Conservation (phyloP, 1,139 yeast species). For the Yamadazyma dendronema region DNA sequence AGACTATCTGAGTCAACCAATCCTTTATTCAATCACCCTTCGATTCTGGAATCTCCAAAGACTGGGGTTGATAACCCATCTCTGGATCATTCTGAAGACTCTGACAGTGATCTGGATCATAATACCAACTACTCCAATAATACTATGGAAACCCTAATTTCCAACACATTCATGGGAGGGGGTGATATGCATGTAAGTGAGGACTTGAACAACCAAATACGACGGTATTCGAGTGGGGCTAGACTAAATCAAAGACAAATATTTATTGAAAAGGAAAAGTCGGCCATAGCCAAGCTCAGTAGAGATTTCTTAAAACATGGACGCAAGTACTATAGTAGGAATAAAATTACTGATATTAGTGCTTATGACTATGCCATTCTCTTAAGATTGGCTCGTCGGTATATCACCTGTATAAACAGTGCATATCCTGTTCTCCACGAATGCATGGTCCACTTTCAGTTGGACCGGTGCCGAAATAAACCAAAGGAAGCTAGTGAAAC, state of each 20-base stretch:
- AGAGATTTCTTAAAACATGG: slow-evolving; percentile 12
- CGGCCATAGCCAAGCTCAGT: slow-evolving; percentile 12
- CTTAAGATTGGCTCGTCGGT: slow-evolving; percentile 9
- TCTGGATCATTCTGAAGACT: slow-evolving; percentile 2
- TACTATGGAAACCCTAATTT: slow-evolving; percentile 9
- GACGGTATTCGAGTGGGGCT: slow-evolving; percentile 5
- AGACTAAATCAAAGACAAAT: slow-evolving; percentile 9
- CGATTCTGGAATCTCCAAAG: too few species aligned
- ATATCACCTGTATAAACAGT: slow-evolving; percentile 14
- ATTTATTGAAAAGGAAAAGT: slow-evolving; percentile 12
- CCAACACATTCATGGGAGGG: slow-evolving; percentile 8
- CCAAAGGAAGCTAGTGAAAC: slow-evolving; percentile 6
- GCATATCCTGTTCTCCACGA: slow-evolving; percentile 14
- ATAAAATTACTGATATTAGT: slow-evolving; percentile 10
- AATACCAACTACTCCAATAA: neutral
- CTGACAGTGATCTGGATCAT: slow-evolving; percentile 3
- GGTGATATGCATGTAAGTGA: slow-evolving; percentile 9
- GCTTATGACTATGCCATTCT: slow-evolving; percentile 12
- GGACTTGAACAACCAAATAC: slow-evolving; percentile 8
- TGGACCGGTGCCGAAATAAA: slow-evolving; percentile 8
- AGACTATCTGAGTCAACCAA: too few species aligned
- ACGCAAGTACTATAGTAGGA: slow-evolving; percentile 7
- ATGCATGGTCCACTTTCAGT: slow-evolving; percentile 8
- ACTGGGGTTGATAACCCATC: too few species aligned
- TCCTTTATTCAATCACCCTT: too few species aligned